phyloP scores from a whole-genome alignment of 1,139 yeast genomes.

The Hemisphaericaspora xylofermentans region DNA sequence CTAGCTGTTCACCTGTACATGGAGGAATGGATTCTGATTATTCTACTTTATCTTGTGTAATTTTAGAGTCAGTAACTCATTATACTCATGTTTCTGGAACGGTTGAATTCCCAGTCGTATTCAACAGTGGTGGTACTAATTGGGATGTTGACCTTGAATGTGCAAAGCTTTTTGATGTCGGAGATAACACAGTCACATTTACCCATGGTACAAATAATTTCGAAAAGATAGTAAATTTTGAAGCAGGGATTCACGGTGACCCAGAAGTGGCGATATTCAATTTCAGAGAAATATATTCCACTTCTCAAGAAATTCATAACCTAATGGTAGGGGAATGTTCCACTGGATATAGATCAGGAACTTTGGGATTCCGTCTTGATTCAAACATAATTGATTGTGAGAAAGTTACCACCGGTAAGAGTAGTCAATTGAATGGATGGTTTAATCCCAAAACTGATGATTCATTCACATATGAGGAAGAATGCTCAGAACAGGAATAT shows the following conservation, averaged over 20 bases:
- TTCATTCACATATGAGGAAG: slow-evolving; percentile 6
- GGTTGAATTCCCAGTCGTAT: slow-evolving; percentile 25
- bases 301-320: slow-evolving; percentile 13
- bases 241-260: slow-evolving; percentile 1
- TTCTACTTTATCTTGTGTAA: slow-evolving; percentile 26
- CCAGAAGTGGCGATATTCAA: neutral
- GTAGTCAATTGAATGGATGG: slow-evolving; percentile 23
- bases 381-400: slow-evolving; percentile 21
- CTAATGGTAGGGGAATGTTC: slow-evolving; percentile 21
- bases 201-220: slow-evolving; percentile 25
- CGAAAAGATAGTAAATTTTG: slow-evolving; percentile 17
- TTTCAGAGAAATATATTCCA: slow-evolving; percentile 14
- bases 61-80: slow-evolving; percentile 11
- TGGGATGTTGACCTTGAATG: slow-evolving; percentile 17
- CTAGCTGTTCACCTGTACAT: slow-evolving; percentile 24
- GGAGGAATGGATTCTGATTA: slow-evolving; percentile 24
- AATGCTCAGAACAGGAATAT: too few species aligned
- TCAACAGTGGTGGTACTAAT: slow-evolving; percentile 26
- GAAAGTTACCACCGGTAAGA: slow-evolving; percentile 16
- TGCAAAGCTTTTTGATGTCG: slow-evolving; percentile 20
- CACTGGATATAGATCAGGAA: slow-evolving; percentile 22
- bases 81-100: slow-evolving; percentile 9
- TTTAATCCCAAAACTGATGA: slow-evolving; percentile 14
- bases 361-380: slow-evolving; percentile 17
- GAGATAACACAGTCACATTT: slow-evolving; percentile 27